These are phyloP conservation scores for Chlamydomonas eustigma DNA, from an alignment of 139 green algal species.

Conservation along the genomic window DNA sequence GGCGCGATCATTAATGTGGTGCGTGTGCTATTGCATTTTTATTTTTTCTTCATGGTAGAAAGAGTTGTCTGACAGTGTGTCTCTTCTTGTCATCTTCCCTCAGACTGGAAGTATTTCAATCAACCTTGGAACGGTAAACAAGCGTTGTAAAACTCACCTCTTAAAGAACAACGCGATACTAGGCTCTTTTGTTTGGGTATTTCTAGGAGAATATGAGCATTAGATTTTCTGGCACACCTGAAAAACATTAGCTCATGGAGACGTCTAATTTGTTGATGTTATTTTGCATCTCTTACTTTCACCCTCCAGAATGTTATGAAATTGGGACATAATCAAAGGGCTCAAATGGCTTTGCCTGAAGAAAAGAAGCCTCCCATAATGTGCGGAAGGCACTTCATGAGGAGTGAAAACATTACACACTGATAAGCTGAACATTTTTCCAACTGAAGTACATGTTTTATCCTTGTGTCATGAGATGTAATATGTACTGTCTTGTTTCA, in stretches of 20 bases:
- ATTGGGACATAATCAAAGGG: conserved; percentile 74
- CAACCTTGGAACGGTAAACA: conserved; percentile 65
- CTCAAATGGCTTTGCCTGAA: conserved; percentile 24
- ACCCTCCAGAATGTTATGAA: conserved; percentile 81
- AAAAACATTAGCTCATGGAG: neutral
- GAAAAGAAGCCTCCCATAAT: conserved; percentile 25
- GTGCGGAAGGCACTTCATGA: neutral
- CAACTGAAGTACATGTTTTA: conserved; percentile 5
- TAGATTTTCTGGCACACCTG: neutral
- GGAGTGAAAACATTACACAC: neutral
- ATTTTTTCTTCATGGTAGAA: neutral
- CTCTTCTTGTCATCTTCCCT: neutral
- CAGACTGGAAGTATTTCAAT: conserved; percentile 32
- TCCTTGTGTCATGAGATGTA: neutral
- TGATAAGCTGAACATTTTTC: neutral
- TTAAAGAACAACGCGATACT: too few relatives aligned
- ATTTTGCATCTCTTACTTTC: neutral
- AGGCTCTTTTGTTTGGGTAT: neutral
- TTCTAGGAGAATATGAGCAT: neutral
- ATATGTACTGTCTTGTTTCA: neutral
- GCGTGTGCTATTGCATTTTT: neutral
- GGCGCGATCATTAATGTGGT: conserved; percentile 14
- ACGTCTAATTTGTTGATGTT: neutral
- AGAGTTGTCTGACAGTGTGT: neutral
- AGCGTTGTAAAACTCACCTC: neutral